These are phyloP conservation scores for Murraya koenigii DNA, from an alignment of 345 rosid species.

Conservation along the genomic window DNA sequence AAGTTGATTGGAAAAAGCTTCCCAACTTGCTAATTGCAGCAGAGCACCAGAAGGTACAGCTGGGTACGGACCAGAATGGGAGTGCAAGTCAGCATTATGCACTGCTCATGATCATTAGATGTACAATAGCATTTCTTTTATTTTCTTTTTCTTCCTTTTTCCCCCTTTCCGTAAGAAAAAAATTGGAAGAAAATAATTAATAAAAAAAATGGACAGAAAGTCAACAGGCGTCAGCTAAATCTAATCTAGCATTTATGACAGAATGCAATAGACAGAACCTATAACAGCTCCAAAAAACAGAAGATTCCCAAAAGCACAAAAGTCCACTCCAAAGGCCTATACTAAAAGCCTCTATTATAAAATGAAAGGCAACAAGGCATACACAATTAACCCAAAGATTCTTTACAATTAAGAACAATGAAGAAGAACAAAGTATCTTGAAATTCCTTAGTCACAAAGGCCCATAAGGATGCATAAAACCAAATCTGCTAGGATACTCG, in stretches of 20 bases:
- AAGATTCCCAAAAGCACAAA: no score
- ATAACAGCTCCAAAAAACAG: no score
- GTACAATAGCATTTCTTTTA: no score
- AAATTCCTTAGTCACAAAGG: neutral
- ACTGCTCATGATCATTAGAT: neutral
- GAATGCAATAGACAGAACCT: no score
- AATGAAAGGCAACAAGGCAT: neutral
- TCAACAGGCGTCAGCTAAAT: neutral
- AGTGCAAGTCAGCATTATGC: neutral
- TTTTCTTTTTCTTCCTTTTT: no score
- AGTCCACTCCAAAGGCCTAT: no score
- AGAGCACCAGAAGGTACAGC: neutral
- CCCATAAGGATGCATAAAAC: neutral
- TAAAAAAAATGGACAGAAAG: no score
- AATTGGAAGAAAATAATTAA: no score
- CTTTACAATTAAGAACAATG: neutral
- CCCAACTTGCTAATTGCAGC: neutral
- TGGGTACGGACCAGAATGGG: neutral
- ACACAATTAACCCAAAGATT: neutral
- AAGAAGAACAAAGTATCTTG: neutral
- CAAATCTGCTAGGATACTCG: no score
- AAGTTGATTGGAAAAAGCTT: neutral
- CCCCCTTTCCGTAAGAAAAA: no score
- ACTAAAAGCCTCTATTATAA: neutral
- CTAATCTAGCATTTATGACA: neutral